Base-by-base conservation (phyloP, 179 eudicot species). In the Drosera spatulata region DNA sequence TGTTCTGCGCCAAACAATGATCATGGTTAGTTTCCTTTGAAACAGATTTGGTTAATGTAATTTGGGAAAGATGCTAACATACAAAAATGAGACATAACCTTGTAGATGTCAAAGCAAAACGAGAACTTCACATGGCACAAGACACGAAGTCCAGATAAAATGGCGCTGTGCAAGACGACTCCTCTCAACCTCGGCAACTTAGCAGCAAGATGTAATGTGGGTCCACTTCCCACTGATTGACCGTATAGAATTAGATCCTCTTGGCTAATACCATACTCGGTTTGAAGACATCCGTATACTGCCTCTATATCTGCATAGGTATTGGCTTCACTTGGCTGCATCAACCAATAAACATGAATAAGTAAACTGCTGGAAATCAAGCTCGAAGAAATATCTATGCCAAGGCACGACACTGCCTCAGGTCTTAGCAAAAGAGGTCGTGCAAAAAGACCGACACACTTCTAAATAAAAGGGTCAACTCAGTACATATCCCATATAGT, bases 251-350 rank as follows among this genome's bases (percentile, higher is more conserved):
- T 89, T 55, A 93, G 62, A 71, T 93, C 84, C 75, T 93, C 99
- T 71, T 93, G 99, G 72, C 97, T 80, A 22, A 82, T 71, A 48
- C 99, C 99, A 43, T 89, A 93, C 62, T 89, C 94, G 4, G 88
- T 85, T 75, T 93, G 81, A 51, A 93, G 95, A 66, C 97, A 89
- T 68, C 85, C 88, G 39, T 93, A 93, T 46, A 89, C 95, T 50
- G 97, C 99, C 76, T 93, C 96, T 66, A 93, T 89, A 70, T 93
- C 99, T 5, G 95, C 86, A 65, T 93, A 93, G 10, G 99, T 93
- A 73, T 89, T 82, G 56, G 63, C 70, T 74, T 89, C 99, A 59
- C 90, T 93, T 13, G 99, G 97, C 99, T 93, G 87, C n/a, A 71
- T 53, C 15, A 33, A 43, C n/a, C 0, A 41, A 41, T 14, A 15